Evolutionary conservation across 164 flowering plant genomes (phyloP), one percentile per base, ranked within the genome.

Genomic region (Pachysandra terminalis): DNA sequence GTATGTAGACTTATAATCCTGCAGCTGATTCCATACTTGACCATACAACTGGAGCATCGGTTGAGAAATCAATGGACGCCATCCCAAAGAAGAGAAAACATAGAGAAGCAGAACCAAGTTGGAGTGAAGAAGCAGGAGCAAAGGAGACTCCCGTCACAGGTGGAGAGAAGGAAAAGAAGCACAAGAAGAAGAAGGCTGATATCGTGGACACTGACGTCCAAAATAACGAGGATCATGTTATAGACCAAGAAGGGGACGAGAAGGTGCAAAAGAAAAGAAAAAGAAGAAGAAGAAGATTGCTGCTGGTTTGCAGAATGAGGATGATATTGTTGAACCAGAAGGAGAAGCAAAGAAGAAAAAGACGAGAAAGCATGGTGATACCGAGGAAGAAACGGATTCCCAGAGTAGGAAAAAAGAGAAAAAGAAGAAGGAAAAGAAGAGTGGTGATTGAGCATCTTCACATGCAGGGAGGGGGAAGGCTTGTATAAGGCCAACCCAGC

Each of bases 1-100:
- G 5, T 65, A 2, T 82, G 71, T 71, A 93, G 96, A 78, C 88
- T 6, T 91, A 91, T 59, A 90, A 94, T 73, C 83, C 95, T 24
- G 71, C 96, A 10, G 87, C 95, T 0, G 92, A 94, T 76, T 79
- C 86, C 21, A 51, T 81, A 61, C 79, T 91, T 40, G 83, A 78
- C 27, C 73, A 65, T 57, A 61, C 56, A 5, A 45, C 73, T 0
- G 74, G 72, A n/a, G 35, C 58, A 23, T 54, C 23, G 26, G 54
- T 37, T 6, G 68, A 67, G 61, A 65, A 69, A 52, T 48, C 61
- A 19, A 56, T 55, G 9, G 55, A 65, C 19, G 37, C 64, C 9
- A n/a, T n/a, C n/a, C n/a, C 68, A 16, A 76, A 78, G 63, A 81
- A 79, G 73, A 72, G 74, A 59, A 76, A 75, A 54, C 75, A 74